Evolutionary conservation across 257 asterid genomes (phyloP).

Genomic region (Salvia splendens): DNA sequence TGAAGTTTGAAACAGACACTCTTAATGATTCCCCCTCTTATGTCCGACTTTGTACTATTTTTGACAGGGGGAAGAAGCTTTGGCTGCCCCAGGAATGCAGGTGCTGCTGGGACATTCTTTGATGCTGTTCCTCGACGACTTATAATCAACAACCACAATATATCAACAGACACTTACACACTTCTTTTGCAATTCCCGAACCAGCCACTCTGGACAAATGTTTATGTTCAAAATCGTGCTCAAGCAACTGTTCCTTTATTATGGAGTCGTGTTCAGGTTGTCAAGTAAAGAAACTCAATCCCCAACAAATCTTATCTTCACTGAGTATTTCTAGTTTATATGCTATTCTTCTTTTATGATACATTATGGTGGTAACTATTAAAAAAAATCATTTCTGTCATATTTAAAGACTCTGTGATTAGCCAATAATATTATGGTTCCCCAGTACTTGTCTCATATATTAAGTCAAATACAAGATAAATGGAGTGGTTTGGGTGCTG

Average conservation of each 20-base stretch:
- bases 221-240: conserved; percentile 67
- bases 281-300: conserved; percentile 35
- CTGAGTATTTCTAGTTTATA: conserved; percentile 19
- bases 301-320: conserved; percentile 22
- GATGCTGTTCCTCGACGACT: conserved; percentile 90
- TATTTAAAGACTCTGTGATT: conserved; percentile 8
- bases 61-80: conserved; percentile 82
- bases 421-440: not conserved
- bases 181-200: conserved; percentile 80
- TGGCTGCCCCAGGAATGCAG: conserved; percentile 83
- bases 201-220: conserved; percentile 91
- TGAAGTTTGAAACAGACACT: conserved; percentile 12
- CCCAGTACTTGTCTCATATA: conserved; percentile 8
- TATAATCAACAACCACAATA: conserved; percentile 66
- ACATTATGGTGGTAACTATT: conserved; percentile 9
- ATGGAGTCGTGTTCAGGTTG: conserved; percentile 95
- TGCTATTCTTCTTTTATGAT: conserved; percentile 9
- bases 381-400: conserved; percentile 12
- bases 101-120: conserved; percentile 91
- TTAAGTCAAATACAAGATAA: conserved; percentile 23
- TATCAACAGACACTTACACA: conserved; percentile 79
- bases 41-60: conserved; percentile 30
- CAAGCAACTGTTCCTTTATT: conserved; percentile 74
- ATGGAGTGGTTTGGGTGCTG: conserved; percentile 9
- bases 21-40: conserved; percentile 18